Conservation (phyloP, 2,329 filamentous ascomycete genomes). For the Ophiognomonia clavigignenti-juglandacearum region DNA sequence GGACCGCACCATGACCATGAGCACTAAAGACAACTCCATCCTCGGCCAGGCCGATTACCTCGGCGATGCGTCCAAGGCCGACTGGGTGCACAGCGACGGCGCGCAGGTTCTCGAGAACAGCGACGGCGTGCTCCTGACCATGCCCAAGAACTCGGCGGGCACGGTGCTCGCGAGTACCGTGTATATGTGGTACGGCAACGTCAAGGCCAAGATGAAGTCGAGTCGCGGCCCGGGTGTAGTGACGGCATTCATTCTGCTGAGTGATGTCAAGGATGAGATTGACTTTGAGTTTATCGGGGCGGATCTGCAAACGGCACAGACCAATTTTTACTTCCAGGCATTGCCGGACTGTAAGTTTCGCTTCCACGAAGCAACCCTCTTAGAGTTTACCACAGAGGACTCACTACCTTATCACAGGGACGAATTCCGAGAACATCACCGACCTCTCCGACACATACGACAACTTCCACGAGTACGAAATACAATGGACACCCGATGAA, state of each 20-base stretch:
- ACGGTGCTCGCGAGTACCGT: conserved; percentile 78
- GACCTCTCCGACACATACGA: conserved; percentile 62
- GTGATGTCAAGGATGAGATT: conserved; percentile 96
- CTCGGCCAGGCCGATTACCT: conserved; percentile 75
- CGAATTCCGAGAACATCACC: conserved; percentile 68
- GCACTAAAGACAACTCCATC: conserved; percentile 65
- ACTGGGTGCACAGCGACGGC: conserved; percentile 86
- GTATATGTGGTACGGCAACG: conserved; percentile 97
- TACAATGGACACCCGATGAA: conserved; percentile 84
- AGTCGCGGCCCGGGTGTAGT: conserved; percentile 83
- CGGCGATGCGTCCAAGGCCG: conserved; percentile 70
- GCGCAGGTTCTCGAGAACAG: conserved; percentile 55
- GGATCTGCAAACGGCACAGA: conserved; percentile 74
- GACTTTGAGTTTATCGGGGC: conserved; percentile 92
- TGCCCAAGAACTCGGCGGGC: conserved; percentile 79
- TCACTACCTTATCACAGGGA: conserved; percentile 45
- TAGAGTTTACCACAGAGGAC: not conserved
- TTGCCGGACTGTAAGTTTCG: conserved; percentile 77
- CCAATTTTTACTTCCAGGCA: conserved; percentile 97
- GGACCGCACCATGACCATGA: conserved; percentile 68
- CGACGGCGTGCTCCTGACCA: conserved; percentile 75
- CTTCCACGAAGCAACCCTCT: conserved; percentile 15
- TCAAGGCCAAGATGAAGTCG: conserved; percentile 80
- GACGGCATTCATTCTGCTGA: conserved; percentile 94
- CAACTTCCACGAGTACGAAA: conserved; percentile 84